Evolutionary conservation across 768 basidiomycete genomes (phyloP), one percentile per base, ranked within the genome.

Genomic region (Postia placenta): DNA sequence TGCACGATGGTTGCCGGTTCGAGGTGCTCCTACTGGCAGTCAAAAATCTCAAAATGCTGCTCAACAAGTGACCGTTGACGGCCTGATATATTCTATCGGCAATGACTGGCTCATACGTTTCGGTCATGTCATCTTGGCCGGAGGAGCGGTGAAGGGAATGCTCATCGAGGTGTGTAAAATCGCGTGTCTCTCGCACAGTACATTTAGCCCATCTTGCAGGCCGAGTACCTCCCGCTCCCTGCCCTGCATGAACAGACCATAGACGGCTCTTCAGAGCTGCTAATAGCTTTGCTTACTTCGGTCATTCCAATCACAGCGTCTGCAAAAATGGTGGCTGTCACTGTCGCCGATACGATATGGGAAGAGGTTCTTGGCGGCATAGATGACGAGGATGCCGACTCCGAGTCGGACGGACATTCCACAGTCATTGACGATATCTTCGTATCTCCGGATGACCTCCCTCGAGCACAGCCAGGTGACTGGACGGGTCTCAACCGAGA

Each of bases 401-500:
- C 63, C 42, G 62, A 63, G 55, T 42, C 30, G 56, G 49, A 52
- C 12, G 60, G 63, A 3, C 22, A 47, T 3, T 52, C 20, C 4
- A 61, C 57, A 9, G 56, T 64, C 23, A 56, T 56, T 3, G 77
- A 85, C 19, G 78, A 82, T 48, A 72, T 87, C 7, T 88, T 81
- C 58, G 78, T 75, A 3, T 76, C 69, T 1, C 77, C 80, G 38
- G 80, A 80, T 15, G 79, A 78, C 40, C 66, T 74, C 6, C 67
- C 73, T 3, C 64, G 62, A 5, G 69, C 71, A 54, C 74, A 67
- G 47, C 71, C 71, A 50, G 80, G 80, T 1, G 88, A 90, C 57
- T 92, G 89, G 88, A 64, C 74, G 24, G 88, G 88, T 1, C 74
- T 87, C 30, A 85, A 89, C 58, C 77, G 87, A 61, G 88, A 92